Conservation (phyloP, 805 yeast genomes). For the Citeromyces nyonsensis region DNA sequence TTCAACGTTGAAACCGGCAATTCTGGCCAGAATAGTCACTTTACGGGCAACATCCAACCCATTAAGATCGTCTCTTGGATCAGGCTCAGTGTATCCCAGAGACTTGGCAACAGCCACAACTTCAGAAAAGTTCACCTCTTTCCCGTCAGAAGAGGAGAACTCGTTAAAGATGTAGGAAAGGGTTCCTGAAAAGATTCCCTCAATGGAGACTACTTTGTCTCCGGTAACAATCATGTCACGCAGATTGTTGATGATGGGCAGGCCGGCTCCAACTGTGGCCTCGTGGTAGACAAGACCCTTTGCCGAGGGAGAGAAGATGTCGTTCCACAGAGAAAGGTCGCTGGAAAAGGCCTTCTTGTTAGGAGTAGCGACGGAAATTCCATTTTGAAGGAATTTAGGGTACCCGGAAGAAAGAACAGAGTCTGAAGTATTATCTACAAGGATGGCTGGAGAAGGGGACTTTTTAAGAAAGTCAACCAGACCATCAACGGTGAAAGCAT, state of each 20-base stretch:
- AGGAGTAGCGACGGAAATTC: slow-evolving; percentile 93
- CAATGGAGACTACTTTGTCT: slow-evolving; percentile 80
- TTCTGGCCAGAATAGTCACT: slow-evolving; percentile 89
- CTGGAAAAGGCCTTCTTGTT: slow-evolving; percentile 95
- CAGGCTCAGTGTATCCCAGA: slow-evolving; percentile 96
- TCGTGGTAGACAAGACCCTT: slow-evolving; percentile 85
- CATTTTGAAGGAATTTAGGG: slow-evolving; percentile 55
- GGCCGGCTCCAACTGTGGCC: slow-evolving; percentile 97
- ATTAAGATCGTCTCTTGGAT: slow-evolving; percentile 96
- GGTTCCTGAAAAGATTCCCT: slow-evolving; percentile 95
- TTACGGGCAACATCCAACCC: slow-evolving; percentile 98
- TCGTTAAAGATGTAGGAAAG: slow-evolving; percentile 90
- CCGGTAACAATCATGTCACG: slow-evolving; percentile 87
- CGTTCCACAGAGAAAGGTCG: slow-evolving; percentile 59
- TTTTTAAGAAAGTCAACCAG: slow-evolving; percentile 46
- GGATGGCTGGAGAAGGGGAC: slow-evolving; percentile 61
- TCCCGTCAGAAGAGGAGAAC: slow-evolving; percentile 56
- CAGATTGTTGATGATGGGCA: slow-evolving; percentile 82
- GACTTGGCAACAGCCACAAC: slow-evolving; percentile 79
- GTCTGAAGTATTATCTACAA: slow-evolving; percentile 91
- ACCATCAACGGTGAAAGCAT: slow-evolving; percentile 37
- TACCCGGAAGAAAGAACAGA: slow-evolving; percentile 63
- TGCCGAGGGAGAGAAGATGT: slow-evolving; percentile 42
- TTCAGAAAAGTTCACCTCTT: slow-evolving; percentile 68
- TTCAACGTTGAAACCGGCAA: slow-evolving; percentile 73